Evolutionary conservation across 441 rosid genomes (phyloP).

Genomic region (Eutrema salsugineum): DNA sequence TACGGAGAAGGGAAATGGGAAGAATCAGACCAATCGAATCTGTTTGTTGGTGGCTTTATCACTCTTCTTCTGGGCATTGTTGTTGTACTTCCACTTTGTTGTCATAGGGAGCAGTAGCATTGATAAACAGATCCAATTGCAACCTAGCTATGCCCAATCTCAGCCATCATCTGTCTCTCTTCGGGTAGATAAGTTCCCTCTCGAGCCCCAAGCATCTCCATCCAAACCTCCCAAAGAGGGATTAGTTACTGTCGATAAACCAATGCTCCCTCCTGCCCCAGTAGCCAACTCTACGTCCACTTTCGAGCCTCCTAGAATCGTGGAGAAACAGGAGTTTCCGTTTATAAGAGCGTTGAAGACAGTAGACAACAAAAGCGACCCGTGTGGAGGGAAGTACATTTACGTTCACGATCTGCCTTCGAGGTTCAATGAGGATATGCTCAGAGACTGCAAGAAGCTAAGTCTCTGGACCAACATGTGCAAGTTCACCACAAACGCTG

Average conservation of each 20-base stretch:
- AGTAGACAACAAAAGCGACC: conserved; percentile 79
- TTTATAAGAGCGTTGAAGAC: conserved; percentile 78
- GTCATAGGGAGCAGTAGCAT: conserved; percentile 48
- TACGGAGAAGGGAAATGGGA: conserved; percentile 75
- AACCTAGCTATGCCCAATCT: conserved; percentile 23
- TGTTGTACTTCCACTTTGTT: conserved; percentile 75
- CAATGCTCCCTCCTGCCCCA: conserved; percentile 16
- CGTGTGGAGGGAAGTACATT: conserved; percentile 91
- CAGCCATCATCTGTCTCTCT: conserved; percentile 26
- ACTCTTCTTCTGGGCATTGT: conserved; percentile 68
- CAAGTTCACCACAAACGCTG: conserved; percentile 85
- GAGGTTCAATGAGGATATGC: conserved; percentile 93
- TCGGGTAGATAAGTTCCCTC: conserved; percentile 24
- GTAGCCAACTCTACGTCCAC: not conserved
- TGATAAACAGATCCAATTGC: conserved; percentile 44
- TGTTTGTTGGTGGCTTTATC: conserved; percentile 62
- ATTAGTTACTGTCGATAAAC: not conserved
- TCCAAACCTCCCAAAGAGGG: conserved; percentile 21
- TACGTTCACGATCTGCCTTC: conserved; percentile 88
- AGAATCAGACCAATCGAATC: conserved; percentile 54
- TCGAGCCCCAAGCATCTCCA: not conserved
- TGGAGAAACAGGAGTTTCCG: conserved; percentile 39
- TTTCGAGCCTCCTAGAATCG: conserved; percentile 1
- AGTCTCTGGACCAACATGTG: conserved; percentile 99
- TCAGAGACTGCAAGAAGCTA: conserved; percentile 83